Base-by-base conservation (phyloP, 2,329 filamentous ascomycete genomes). In the Colletotrichum costaricense region DNA sequence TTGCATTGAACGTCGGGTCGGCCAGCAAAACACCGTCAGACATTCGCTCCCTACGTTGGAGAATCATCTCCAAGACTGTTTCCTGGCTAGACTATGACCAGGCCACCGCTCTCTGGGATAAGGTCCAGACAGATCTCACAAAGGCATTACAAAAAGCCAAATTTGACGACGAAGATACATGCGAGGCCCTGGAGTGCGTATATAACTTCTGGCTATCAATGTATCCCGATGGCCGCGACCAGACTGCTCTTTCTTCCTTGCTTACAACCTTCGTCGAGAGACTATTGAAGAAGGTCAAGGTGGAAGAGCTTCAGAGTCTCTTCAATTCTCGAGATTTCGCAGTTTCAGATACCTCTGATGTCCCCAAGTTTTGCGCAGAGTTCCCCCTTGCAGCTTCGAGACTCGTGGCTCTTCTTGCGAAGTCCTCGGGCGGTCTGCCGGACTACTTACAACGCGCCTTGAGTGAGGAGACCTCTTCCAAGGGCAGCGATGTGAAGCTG, bases 141-240 rank as follows among this genome's bases (percentile, higher is more conserved):
- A 82, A 81, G 59, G 79, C 81, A 11, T 65, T 85, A 26, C 76
- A 79, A 8, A 80, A 82, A 57, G 75, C 79, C 1, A 76, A 80
- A 0, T 71, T 86, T 12, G 74, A 79, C 4, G 80, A 79, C 1
- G 75, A 78, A 35, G 82, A 84, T 58, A 81, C 83, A 0, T 84
- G 82, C 19, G 83, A 86, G 59, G 84, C 84, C 1, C 82, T 86
- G 71, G 82, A 82, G 52, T 86, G 82, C 74, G 80, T 81, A 62
- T 83, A 79, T 22, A 77, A 80, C 24, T 76, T 81, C 11, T 86
- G 85, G 84, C 69, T 83, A 4, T 78, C 80, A 0, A 79, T 85
- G 77, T 80, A 78, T 7, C 84, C 83, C 0, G 82, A 86, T 72
- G 81, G 80, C 2, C 73, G 76, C 28, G 74, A 77, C 7, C 75